Conservation (phyloP, 83 land plant genomes). For the Picea engelmannii region DNA sequence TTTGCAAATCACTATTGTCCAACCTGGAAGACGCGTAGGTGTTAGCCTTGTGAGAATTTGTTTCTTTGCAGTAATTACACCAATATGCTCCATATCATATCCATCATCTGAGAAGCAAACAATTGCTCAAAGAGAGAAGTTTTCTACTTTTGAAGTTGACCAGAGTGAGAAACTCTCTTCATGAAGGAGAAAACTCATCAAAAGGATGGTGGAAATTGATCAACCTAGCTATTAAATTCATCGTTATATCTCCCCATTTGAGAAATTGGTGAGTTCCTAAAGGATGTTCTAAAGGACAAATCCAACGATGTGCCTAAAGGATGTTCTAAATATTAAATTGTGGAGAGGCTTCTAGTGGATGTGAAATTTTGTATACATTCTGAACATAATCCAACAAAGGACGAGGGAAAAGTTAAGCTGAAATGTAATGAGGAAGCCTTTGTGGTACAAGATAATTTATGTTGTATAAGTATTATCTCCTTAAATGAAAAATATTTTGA, state of each 20-base stretch:
- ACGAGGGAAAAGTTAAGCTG: too few species aligned
- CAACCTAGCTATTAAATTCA: slow-evolving; percentile 20
- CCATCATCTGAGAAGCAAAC: slow-evolving; percentile 79
- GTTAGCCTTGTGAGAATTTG: slow-evolving; percentile 39
- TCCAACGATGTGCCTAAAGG: not conserved
- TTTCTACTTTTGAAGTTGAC: slow-evolving; percentile 30
- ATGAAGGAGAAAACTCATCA: slow-evolving; percentile 68
- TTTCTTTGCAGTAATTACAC: slow-evolving; percentile 63
- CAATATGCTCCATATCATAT: slow-evolving; percentile 79
- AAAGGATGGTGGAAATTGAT: slow-evolving; percentile 49
- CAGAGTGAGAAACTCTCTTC: slow-evolving; percentile 57
- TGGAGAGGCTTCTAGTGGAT: too few species aligned
- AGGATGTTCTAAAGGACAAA: slow-evolving; percentile 5
- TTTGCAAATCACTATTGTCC: not conserved
- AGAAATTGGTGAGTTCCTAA: slow-evolving; percentile 22
- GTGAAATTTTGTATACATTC: too few species aligned
- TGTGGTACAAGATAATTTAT: too few species aligned
- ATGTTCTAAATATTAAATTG: too few species aligned
- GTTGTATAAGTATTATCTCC: too few species aligned
- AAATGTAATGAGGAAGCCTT: too few species aligned
- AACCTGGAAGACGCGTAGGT: slow-evolving; percentile 24
- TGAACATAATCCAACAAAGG: too few species aligned
- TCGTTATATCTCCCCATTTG: slow-evolving; percentile 11
- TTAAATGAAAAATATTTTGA: too few species aligned
- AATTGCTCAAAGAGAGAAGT: slow-evolving; percentile 75